These are phyloP conservation scores for Cyberlindnera maclurae DNA, from an alignment of 805 yeast species.

Conservation along the genomic window DNA sequence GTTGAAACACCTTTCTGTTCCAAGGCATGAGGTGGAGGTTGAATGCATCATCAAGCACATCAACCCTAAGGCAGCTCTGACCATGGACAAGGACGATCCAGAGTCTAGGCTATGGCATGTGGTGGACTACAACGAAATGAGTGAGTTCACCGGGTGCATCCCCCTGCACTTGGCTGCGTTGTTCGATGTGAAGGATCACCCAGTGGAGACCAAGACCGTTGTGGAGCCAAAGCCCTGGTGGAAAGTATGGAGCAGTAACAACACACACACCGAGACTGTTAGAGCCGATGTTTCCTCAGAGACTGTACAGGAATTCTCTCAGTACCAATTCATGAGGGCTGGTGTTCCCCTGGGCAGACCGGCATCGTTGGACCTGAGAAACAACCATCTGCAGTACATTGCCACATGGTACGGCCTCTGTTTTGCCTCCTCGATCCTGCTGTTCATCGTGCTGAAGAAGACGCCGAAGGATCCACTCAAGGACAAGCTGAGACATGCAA, in stretches of 20 bases:
- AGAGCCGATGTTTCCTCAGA: slow-evolving; percentile 3
- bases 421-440: slow-evolving; percentile 60
- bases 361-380: slow-evolving; percentile 76
- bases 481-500: slow-evolving; percentile 46
- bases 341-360: slow-evolving; percentile 88
- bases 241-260: slow-evolving; percentile 20
- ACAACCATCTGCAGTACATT: slow-evolving; percentile 87
- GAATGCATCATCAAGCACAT: slow-evolving; percentile 69
- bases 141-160: slow-evolving; percentile 52
- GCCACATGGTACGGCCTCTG: slow-evolving; percentile 94
- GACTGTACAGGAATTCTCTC: slow-evolving; percentile 35
- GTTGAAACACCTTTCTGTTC: slow-evolving; percentile 64
- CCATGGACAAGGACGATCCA: slow-evolving; percentile 64
- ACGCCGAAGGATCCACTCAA: slow-evolving; percentile 31
- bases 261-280: slow-evolving; percentile 7
- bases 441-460: slow-evolving; percentile 45
- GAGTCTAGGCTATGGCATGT: slow-evolving; percentile 68
- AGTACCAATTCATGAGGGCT: slow-evolving; percentile 56
- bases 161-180: slow-evolving; percentile 76
- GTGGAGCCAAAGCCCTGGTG: slow-evolving; percentile 23
- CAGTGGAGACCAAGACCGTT: slow-evolving; percentile 32
- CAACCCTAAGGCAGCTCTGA: slow-evolving; percentile 51
- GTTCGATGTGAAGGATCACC: slow-evolving; percentile 58
- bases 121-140: slow-evolving; percentile 79
- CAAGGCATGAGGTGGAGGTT: slow-evolving; percentile 54